These are phyloP conservation scores for Puccinia horiana DNA, from an alignment of 1,284 basidiomycete genomes.

Conservation along the genomic window DNA sequence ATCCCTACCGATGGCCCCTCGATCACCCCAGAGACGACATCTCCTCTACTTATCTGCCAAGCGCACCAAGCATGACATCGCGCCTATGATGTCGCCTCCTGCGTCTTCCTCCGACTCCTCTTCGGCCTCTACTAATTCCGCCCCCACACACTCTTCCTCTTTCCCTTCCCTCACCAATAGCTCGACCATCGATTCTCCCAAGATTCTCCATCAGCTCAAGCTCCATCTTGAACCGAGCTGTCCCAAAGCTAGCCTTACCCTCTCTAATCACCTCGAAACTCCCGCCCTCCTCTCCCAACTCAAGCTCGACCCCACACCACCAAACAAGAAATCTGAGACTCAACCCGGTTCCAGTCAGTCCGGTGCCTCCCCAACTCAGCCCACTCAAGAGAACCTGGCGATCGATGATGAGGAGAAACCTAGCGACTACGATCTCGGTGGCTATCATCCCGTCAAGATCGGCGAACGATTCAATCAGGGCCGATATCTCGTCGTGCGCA, in stretches of 20 bases:
- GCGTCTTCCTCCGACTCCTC: conserved; percentile 15
- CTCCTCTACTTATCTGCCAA: conserved; percentile 18
- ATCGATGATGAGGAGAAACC: conserved; percentile 61
- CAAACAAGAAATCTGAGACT: neutral
- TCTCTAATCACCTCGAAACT: neutral
- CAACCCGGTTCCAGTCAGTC: neutral
- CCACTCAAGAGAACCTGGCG: neutral
- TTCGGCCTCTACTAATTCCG: conserved; percentile 8
- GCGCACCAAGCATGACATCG: neutral
- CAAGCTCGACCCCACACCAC: neutral
- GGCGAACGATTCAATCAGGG: conserved; percentile 87
- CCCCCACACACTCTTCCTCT: neutral
- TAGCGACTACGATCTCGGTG: conserved; percentile 64
- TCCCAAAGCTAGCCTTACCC: neutral
- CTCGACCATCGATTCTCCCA: conserved; percentile 10
- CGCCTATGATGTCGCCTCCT: conserved; percentile 9
- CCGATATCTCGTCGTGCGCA: conserved; percentile 86
- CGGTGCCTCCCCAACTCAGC: conserved; percentile 53
- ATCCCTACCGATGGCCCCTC: conserved; percentile 3
- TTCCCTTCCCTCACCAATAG: neutral
- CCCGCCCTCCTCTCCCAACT: conserved; percentile 1
- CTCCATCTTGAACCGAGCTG: neutral
- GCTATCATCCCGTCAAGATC: conserved; percentile 89
- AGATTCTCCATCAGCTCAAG: conserved; percentile 2
- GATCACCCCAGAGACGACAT: conserved; percentile 35